Evolutionary conservation across 805 yeast genomes (phyloP).

Genomic region (Saccharomycopsis fermentans): DNA sequence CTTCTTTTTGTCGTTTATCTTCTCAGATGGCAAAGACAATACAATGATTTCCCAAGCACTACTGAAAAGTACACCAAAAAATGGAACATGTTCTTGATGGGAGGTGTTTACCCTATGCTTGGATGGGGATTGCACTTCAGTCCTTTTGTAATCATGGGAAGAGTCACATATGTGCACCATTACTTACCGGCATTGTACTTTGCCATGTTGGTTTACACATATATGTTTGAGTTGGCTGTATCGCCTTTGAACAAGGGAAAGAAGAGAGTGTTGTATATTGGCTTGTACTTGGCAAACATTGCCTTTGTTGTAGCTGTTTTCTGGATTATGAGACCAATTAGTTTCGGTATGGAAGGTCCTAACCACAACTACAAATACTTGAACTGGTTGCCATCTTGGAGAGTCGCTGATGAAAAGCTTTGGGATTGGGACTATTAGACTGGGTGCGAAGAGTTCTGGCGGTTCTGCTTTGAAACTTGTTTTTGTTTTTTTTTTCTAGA

Average conservation of each 20-base stretch:
- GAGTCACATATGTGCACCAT: conserved; percentile 82
- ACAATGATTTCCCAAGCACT: conserved; percentile 42
- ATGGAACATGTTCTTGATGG: conserved; percentile 48
- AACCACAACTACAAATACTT: conserved; percentile 31
- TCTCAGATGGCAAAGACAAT: conserved; percentile 79
- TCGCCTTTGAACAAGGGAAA: conserved; percentile 23
- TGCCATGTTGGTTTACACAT: conserved; percentile 49
- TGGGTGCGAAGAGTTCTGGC: no score
- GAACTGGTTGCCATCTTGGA: conserved; percentile 42
- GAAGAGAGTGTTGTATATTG: conserved; percentile 21
- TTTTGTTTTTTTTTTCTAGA: no score
- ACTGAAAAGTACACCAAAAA: conserved; percentile 25
- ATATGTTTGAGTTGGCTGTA: conserved; percentile 39
- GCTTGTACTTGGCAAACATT: conserved; percentile 33
- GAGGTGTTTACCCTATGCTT: conserved; percentile 68
- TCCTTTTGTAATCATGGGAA: conserved; percentile 73
- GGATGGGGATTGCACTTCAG: conserved; percentile 74
- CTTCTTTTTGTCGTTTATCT: conserved; percentile 35
- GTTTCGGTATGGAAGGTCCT: conserved; percentile 57
- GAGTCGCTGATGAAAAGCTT: conserved; percentile 25
- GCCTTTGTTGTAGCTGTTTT: conserved; percentile 40
- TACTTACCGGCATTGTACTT: conserved; percentile 78
- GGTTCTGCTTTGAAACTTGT: no score
- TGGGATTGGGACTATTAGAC: conserved; percentile 18
- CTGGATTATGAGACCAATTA: conserved; percentile 49